Base-by-base conservation (phyloP, 1,284 basidiomycete species). In the Bothia castanella region DNA sequence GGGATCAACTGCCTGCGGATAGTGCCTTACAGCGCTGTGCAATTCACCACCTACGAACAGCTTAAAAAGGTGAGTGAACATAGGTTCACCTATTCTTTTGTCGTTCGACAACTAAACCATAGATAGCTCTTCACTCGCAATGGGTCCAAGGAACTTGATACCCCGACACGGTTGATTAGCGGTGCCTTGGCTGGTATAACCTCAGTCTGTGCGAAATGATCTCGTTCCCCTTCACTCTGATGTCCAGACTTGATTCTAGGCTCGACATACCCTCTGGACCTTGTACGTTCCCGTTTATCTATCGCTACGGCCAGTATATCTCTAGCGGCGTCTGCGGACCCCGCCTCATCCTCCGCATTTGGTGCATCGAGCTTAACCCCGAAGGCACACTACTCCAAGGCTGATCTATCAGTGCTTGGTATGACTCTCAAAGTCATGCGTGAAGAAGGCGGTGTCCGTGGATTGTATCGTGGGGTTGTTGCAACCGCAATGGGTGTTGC, bases 1-100 rank as follows among this genome's bases (percentile, higher is more conserved):
- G 93, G 92, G 14, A 91, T 96, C 67, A 97, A 97, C 69, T 96
- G 94, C 68, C 67, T 97, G 57, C 81, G 94, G 47, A 93, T 93
- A 58, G 82, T 92, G 51, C 87, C 87, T 37, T 88, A 88, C 60
- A 84, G 68, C 43, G 66, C 66, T 20, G 89, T 97, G 16, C 94
- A 97, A 66, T 97, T 97, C 68, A 91, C 92, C 1, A 89, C 92
- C 9, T 90, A 90, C 61, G 93, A 97, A 64, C 83, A 87, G 56
- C 73, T 95, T 55, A 97, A 97, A 72, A 88, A 85, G 71, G 83
- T 87, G 51, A 57, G 73, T 37, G 45, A 53, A 37, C 43, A 45
- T 39, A 13, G 2, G 13, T 32, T 30, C 25, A 23, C 14, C 20
- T 32, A 14, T 42, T 29, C 42, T 51, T 29, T 41, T 40, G 31